Evolutionary conservation across 2,329 filamentous ascomycete genomes (phyloP).

Genomic region (Colletotrichum graminicola): DNA sequence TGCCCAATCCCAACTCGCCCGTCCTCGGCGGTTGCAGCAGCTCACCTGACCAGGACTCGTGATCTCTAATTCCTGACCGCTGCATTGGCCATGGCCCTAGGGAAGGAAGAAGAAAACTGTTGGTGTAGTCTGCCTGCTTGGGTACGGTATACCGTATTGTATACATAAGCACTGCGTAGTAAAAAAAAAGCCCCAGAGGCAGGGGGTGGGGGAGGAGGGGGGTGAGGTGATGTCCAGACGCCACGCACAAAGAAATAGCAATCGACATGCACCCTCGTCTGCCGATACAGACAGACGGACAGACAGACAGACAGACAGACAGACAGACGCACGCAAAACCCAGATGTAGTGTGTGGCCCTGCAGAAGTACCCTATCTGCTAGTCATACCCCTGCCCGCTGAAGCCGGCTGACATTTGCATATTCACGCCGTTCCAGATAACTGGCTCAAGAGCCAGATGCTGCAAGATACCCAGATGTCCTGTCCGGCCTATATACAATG

Average conservation of each 20-base stretch:
- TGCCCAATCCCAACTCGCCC: conserved; percentile 44
- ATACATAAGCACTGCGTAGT: neutral
- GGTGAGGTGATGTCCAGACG: conserved; percentile 14
- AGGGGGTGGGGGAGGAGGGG: neutral
- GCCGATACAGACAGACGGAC: conserved; percentile 17
- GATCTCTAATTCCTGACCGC: conserved; percentile 43
- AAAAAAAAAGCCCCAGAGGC: conserved; percentile 3
- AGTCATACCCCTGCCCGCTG: conserved; percentile 45
- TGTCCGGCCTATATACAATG: conserved; percentile 47
- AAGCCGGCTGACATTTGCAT: conserved; percentile 46
- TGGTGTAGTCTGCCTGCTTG: neutral
- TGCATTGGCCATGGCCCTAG: conserved; percentile 33
- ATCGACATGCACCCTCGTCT: conserved; percentile 21
- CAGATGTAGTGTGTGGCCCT: neutral
- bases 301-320: conserved; percentile 6
- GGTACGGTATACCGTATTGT: neutral
- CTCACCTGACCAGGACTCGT: conserved; percentile 48
- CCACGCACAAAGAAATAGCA: conserved; percentile 43
- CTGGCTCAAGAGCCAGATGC: conserved; percentile 23
- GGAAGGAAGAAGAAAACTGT: neutral
- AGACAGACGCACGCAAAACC: too few relatives aligned
- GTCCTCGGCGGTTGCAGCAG: conserved; percentile 44
- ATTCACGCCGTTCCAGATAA: conserved; percentile 46
- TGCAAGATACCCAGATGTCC: conserved; percentile 18
- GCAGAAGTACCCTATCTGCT: conserved; percentile 24